These are phyloP conservation scores for Alternaria incomplexa DNA, from an alignment of 2,329 filamentous ascomycete genomes.

Conservation along the genomic window DNA sequence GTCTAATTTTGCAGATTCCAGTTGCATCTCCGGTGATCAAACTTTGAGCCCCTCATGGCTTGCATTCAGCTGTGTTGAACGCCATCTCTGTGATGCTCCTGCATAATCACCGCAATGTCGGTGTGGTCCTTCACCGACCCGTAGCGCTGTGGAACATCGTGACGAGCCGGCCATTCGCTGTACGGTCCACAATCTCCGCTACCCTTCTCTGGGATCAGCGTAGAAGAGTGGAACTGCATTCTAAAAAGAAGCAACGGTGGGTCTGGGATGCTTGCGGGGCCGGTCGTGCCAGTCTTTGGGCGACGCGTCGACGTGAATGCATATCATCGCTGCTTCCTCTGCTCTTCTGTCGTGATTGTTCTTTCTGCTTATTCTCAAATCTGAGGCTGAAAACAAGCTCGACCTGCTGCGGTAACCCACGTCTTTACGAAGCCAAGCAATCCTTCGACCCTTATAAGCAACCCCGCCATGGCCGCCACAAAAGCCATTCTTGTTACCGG, in stretches of 20 bases:
- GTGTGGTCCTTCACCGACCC: conserved; percentile 3
- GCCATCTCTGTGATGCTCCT: neutral
- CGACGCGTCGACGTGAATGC: conserved; percentile 1
- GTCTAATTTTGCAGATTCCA: neutral
- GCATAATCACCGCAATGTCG: conserved; percentile 6
- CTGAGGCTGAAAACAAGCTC: neutral
- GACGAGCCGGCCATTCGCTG: neutral
- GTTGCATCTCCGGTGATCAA: neutral
- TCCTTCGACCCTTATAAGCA: conserved; percentile 11
- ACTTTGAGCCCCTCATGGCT: neutral
- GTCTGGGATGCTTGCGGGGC: conserved; percentile 10
- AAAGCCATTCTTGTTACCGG: conserved; percentile 54
- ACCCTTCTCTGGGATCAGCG: neutral
- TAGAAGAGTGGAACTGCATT: conserved; percentile 1
- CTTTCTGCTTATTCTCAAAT: neutral
- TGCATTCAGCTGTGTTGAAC: neutral
- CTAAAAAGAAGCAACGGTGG: conserved; percentile 6
- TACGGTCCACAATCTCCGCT: neutral
- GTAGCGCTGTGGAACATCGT: conserved; percentile 3
- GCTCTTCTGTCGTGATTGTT: neutral
- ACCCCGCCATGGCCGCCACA: conserved; percentile 36
- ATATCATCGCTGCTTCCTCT: conserved; percentile 6
- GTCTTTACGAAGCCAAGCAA: conserved; percentile 4
- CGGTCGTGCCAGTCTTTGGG: neutral
- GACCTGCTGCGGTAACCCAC: neutral